Evolutionary conservation across 805 yeast genomes (phyloP).

Genomic region (Pichia pseudocactophila): DNA sequence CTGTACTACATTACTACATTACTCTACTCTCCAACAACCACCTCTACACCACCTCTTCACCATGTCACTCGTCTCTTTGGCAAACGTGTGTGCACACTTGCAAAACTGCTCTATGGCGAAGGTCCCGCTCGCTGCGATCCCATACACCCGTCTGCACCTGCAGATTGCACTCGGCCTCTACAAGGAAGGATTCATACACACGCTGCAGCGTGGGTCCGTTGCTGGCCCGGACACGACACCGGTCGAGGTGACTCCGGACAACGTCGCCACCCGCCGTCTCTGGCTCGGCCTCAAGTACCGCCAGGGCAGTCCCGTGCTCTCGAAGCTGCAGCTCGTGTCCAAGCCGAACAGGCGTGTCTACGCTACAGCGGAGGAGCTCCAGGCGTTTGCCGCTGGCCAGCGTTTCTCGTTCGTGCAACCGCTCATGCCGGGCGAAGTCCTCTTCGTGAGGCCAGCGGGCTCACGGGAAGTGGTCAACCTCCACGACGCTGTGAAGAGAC

Average conservation of each 20-base stretch:
- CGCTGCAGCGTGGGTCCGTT: constrained; percentile 76
- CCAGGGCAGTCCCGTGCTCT: constrained; percentile 67
- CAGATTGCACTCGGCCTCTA: constrained; percentile 78
- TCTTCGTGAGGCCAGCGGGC: constrained; percentile 46
- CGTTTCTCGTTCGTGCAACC: constrained; percentile 71
- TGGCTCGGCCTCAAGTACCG: constrained; percentile 92
- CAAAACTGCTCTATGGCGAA: constrained; percentile 79
- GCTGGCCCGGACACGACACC: constrained; percentile 76
- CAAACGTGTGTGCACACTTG: constrained; percentile 78
- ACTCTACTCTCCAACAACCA: too few species aligned
- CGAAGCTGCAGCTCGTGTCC: constrained; percentile 62
- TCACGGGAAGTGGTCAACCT: constrained; percentile 55
- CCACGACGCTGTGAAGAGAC: constrained; percentile 76
- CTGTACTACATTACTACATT: too few species aligned
- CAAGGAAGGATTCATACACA: constrained; percentile 81
- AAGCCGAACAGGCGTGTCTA: constrained; percentile 76
- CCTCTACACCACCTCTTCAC: too few species aligned
- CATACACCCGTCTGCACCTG: constrained; percentile 74
- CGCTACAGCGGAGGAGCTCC: constrained; percentile 55
- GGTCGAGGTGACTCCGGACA: constrained; percentile 76
- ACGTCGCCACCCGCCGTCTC: constrained; percentile 73
- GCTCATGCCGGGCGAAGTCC: constrained; percentile 80
- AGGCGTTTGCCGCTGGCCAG: constrained; percentile 66
- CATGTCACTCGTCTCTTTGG: constrained; percentile 83
- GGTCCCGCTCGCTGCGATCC: constrained; percentile 67